Evolutionary conservation across 2,329 filamentous ascomycete genomes (phyloP), one percentile per base, ranked within the genome.

Genomic region (Colletotrichum tamarilloi): DNA sequence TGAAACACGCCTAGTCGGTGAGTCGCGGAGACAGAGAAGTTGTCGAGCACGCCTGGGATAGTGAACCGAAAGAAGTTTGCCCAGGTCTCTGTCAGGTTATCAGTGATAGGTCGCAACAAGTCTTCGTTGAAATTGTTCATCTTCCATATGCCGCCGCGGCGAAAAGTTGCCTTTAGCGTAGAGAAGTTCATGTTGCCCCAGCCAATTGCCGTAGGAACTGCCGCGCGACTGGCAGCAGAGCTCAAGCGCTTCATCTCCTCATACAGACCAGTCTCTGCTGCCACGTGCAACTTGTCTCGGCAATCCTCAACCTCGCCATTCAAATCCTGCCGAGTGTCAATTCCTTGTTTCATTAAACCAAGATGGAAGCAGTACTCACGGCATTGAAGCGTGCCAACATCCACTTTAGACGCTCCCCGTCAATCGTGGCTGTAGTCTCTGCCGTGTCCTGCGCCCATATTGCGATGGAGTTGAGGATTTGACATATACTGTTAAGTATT

Each of bases 401-500:
- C 3, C 38, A 14, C 1, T 11, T 24, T 2, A 73, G 26, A 5
- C 7, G 26, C 14, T n/a, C 22, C 2, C 14, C 4, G 12, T 73
- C 26, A n/a, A 69, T 46, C 6, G 59, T 28, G 0, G 30, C 24
- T 1, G 65, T 8, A 8, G 28, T n/a, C 4, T 5, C 19, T n/a
- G 58, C 9, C 5, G n/a, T 7, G 8, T 69, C 49, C 9, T 60
- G 70, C 1, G 66, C 57, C 70, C 70, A 73, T 4, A 73, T 68
- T 0, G 53, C 53, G 6, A 73, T 49, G 3, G 66, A 69, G 11
- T 65, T 69, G 11, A 73, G 6, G 1, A 69, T 0, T 6, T 63
- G 59, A 24, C 59, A 73, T 4, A 73, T 55, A 1, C 46, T 24
- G 5, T 42, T 62, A 1, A 73, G 52, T 1, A 73, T 26, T 11